Base-by-base conservation (phyloP, 257 asterid genomes). In the Nicotiana undulata region DNA sequence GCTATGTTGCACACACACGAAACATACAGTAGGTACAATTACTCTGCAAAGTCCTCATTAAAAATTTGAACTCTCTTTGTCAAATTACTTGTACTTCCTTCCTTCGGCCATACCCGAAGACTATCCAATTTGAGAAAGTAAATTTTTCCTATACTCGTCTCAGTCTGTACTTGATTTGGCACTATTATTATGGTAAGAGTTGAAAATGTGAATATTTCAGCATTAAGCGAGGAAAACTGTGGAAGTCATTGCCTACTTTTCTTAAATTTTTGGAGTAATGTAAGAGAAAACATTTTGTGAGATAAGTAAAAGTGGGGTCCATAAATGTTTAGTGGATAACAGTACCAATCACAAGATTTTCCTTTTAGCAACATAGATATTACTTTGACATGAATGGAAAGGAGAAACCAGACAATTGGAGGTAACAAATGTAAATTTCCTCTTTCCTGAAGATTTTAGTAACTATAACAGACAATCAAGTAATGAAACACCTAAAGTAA, bases 141-240 rank as follows among this genome's bases (percentile, higher is more conserved):
- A 40, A 7, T 0, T 40, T 40, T 40, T 40, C 46, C 46, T 40
- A 40, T 1, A 40, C 11, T 8, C 11, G 10, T 6, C 40, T 34
- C 40, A 6, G 77, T 70, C 77, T 63, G 17, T 37, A 44, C 77
- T 70, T 70, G 58, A 70, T 70, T 70, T 70, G 77, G 20, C 58
- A 20, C 56, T 44, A 11, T 70, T 20, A 40, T 31, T 20, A 40
- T n/a, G 46, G 20, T 7, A 70, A 3, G 55, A 5, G 13, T 20
- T 20, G 3, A 22, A 32, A 66, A 32, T 66, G 17, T 2, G 52
- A 66, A 65, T 34, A 34, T 34, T 34, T 34, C 40, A 34, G 40
- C 52, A 31, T 31, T 9, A 51, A 51, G 17, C 5, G 53, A 9
- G 31, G 56, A 40, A 68, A 70, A 20, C 49, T 68, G 12, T 44